Base-by-base conservation (phyloP, 208 protist genomes). In the Leishmania turanica region DNA sequence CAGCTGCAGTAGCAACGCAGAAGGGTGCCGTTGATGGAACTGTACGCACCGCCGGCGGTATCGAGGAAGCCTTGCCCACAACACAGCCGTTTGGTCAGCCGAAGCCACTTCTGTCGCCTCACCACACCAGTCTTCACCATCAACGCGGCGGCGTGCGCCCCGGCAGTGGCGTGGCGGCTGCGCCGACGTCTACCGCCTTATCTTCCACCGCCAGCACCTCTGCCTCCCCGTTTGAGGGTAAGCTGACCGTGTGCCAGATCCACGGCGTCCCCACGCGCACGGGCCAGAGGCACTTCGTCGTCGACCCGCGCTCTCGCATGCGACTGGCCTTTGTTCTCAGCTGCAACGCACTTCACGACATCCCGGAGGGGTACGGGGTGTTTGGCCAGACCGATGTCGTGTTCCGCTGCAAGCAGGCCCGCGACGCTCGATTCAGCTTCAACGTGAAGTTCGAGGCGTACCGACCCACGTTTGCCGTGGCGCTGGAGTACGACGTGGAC, bases 361-460 rank as follows among this genome's bases (percentile, higher is more conserved):
- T 86, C n/a, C 82, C 85, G 71, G 68, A 88, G 56, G 74, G 82
- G 42, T 87, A 91, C 70, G 77, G 80, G 65, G 90, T 93, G 17
- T 68, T 66, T 65, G 91, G 92, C 8, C 89, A 94, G 77, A 88
- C 88, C 6, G 95, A 96, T 58, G 91, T 98, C 5, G 87, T 96
- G n/a, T 80, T 98, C 51, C 92, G 91, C 77, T 98, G 95, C 86
- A 96, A 93, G 78, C 92, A 96, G 81, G 92, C 91, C 17, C 91
- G 95, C 31, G 95, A 96, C 74, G 88, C 92, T 27, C 81, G 89
- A 62, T 95, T 94, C 85, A 88, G 90, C 24, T 93, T 96, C 70
- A 75, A 83, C 47, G 88, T 89, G 17, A 84, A 70, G 17, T 98
- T 98, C 78, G 76, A 92, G 45, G 87, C 90, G 21, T 91, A 84